Base-by-base conservation (phyloP, 139 green algal species). In the Closterium sp. region DNA sequence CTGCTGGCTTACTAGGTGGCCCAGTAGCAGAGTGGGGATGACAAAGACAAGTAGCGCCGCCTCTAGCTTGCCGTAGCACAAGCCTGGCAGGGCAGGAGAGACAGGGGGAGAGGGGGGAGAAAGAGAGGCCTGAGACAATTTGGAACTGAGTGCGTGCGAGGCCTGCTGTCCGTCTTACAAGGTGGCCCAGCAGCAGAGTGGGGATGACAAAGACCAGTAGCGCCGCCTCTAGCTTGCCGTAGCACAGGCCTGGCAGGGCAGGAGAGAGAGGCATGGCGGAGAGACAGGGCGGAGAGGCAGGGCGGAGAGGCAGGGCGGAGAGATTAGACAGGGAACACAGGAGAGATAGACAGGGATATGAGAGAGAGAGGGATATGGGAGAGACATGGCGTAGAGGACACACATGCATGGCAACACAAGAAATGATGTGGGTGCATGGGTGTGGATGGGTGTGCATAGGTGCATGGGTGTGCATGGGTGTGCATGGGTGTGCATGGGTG, bases 1-100 rank as follows among this genome's bases (percentile, higher is more conserved):
- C n/a, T n/a, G n/a, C n/a, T n/a, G n/a, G n/a, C 91, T 92, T 38
- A 90, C 88, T 38, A 96, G 86, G 86, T 95, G 93, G 19, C 90
- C 91, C 34, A 96, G 88, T 9, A 94, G 90, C 24, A 89, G 85
- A 21, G 85, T 31, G 0, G 97, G 97, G 19, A 97, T 95, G 0
- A 96, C 89, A 22, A 97, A 95, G 30, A 97, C 96, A 29, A 99
- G 95, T 2, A 88, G 89, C 1, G 91, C 95, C 21, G 95, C 96
- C 91, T 98, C 96, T 7, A 91, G 27, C 92, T 98, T 98, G 38
- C 97, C 97, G 91, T 98, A 98, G 93, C 98, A 98, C 4, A 98
- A 11, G 27, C 95, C 92, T 94, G 92, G 2, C 79, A 70, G 6
- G 24, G 1, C 17, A 79, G n/a, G 85, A 32, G n/a, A 87, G 38